Conservation (phyloP, 495 filamentous ascomycete species). For the Darksidea phi region DNA sequence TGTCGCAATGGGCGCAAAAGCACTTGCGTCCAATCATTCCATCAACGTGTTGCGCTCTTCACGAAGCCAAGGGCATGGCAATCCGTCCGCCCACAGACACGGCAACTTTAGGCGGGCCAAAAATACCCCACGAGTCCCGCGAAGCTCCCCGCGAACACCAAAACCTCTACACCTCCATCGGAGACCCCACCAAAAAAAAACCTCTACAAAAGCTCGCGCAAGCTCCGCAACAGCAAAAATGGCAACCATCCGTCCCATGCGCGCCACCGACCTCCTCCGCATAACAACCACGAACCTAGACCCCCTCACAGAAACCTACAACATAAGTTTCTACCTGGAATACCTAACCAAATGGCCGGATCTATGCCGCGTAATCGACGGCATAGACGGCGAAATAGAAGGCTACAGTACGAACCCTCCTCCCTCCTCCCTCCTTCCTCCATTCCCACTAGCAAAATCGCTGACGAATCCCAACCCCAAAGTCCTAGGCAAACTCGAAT, state of each 20-base stretch:
- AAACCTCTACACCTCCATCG: neutral
- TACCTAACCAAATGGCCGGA: slow-evolving; percentile 94
- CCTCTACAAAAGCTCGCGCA: neutral
- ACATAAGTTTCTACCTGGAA: slow-evolving; percentile 89
- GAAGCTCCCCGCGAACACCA: neutral
- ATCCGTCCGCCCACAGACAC: neutral
- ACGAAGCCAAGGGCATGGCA: slow-evolving; percentile 9
- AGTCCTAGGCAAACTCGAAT: slow-evolving; percentile 97
- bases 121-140: neutral
- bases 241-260: slow-evolving; percentile 70
- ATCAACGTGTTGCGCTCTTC: slow-evolving; percentile 1
- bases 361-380: slow-evolving; percentile 84
- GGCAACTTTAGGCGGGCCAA: neutral
- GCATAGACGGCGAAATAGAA: slow-evolving; percentile 75
- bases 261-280: slow-evolving; percentile 69
- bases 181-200: neutral
- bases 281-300: slow-evolving; percentile 87
- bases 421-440: slow-evolving; percentile 9
- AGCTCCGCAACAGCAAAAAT: slow-evolving; percentile 43
- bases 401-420: slow-evolving; percentile 75
- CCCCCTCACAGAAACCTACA: slow-evolving; percentile 93
- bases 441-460: no score
- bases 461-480: no score
- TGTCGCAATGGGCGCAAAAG: no score
- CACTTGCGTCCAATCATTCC: slow-evolving; percentile 5